Conservation (phyloP, 169 alveolate species). For the Plasmodium falciparum region DNA sequence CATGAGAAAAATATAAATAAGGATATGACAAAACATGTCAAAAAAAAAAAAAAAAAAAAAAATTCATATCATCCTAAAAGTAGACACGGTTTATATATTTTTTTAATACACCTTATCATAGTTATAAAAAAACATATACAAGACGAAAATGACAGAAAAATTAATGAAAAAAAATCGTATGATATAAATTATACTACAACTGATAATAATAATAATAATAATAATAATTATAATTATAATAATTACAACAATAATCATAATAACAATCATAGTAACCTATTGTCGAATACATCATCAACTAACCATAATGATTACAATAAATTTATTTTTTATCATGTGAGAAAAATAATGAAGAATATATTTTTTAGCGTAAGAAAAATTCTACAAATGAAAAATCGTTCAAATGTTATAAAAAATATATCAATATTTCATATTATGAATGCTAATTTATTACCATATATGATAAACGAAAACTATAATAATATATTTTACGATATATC, state of each 20-base stretch:
- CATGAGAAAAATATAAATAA: neutral
- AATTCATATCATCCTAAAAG: neutral
- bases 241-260: neutral
- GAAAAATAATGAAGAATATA: conserved; percentile 57
- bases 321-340: conserved; percentile 26
- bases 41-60: neutral
- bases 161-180: neutral
- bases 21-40: neutral
- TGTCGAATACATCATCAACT: neutral
- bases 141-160: neutral
- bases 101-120: conserved; percentile 40
- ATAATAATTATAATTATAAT: neutral
- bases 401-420: conserved; percentile 13
- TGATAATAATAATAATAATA: neutral
- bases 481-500: too few species aligned
- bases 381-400: conserved; percentile 27
- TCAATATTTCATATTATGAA: conserved; percentile 23
- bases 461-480: too few species aligned
- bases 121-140: conserved; percentile 51
- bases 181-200: neutral
- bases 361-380: conserved; percentile 38
- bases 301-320: conserved; percentile 6
- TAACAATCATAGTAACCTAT: neutral
- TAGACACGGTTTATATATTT: conserved; percentile 18
- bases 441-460: conserved; percentile 9